Evolutionary conservation across 1,284 basidiomycete genomes (phyloP).

Genomic region (Pterula multifida): DNA sequence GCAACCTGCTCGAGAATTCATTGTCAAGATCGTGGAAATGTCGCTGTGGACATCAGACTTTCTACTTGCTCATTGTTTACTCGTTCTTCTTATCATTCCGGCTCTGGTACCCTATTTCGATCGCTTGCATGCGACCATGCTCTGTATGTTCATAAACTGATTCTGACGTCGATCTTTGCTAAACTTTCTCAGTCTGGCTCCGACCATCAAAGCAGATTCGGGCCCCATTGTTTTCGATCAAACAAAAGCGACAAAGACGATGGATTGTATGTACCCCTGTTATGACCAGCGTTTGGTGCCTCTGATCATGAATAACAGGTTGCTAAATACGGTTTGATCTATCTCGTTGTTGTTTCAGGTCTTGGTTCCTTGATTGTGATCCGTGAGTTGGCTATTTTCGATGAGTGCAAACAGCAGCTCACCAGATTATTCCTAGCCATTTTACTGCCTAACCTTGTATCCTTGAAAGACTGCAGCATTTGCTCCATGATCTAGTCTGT

Average conservation of each 20-base stretch:
- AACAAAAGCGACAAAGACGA: constrained; percentile 82
- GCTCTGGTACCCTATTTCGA: constrained; percentile 82
- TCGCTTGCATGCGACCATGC: constrained; percentile 82
- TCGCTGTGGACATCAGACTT: constrained; percentile 91
- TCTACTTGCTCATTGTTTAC: constrained; percentile 68
- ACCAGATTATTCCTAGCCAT: constrained; percentile 50
- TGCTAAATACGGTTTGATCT: constrained; percentile 77
- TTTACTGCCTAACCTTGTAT: constrained; percentile 46
- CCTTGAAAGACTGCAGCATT: background rate
- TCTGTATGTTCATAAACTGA: constrained; percentile 46
- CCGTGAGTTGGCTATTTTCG: constrained; percentile 59
- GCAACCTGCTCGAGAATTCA: constrained; percentile 89
- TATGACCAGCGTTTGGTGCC: constrained; percentile 1
- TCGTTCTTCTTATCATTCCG: constrained; percentile 78
- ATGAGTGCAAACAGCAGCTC: too few relatives aligned
- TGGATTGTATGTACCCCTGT: constrained; percentile 60
- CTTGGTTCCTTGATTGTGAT: constrained; percentile 76
- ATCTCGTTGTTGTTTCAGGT: constrained; percentile 65
- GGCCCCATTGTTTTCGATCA: constrained; percentile 88
- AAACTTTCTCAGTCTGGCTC: constrained; percentile 58
- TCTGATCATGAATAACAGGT: constrained; percentile 28
- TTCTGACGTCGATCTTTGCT: constrained; percentile 9
- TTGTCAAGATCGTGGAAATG: constrained; percentile 97
- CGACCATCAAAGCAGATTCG: constrained; percentile 90
- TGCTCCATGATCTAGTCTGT: background rate